These are phyloP conservation scores for Cytospora piceicola DNA, from an alignment of 2,329 filamentous ascomycete genomes.

Conservation along the genomic window DNA sequence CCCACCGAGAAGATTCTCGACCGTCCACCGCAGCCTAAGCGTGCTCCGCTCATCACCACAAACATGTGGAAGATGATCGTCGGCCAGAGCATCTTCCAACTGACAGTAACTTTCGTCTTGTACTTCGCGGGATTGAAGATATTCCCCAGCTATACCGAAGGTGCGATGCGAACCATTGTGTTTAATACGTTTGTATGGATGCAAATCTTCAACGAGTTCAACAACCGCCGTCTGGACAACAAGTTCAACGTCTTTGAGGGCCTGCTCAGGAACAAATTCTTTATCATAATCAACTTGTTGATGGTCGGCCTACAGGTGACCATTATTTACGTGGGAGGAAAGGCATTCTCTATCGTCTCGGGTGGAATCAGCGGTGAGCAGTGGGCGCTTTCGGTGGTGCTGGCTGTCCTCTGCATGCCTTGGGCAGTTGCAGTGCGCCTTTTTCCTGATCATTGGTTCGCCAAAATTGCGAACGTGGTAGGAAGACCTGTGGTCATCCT, in stretches of 20 bases:
- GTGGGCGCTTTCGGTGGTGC: conserved; percentile 29
- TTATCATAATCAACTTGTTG: conserved; percentile 59
- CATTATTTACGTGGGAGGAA: conserved; percentile 61
- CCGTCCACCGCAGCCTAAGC: conserved; percentile 61
- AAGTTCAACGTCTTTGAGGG: conserved; percentile 65
- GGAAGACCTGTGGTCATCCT: conserved; percentile 38
- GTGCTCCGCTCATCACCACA: conserved; percentile 71
- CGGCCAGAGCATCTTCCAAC: conserved; percentile 64
- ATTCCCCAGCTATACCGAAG: conserved; percentile 51
- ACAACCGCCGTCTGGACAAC: conserved; percentile 66
- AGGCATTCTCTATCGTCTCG: conserved; percentile 40
- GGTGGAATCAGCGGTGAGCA: conserved; percentile 24
- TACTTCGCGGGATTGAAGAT: conserved; percentile 64
- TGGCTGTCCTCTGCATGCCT: conserved; percentile 49
- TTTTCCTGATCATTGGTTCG: conserved; percentile 53
- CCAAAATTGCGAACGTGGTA: conserved; percentile 37
- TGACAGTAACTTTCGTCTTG: conserved; percentile 60
- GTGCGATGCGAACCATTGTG: conserved; percentile 58
- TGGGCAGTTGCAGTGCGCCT: conserved; percentile 54
- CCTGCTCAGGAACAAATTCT: conserved; percentile 59
- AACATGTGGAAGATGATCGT: conserved; percentile 72
- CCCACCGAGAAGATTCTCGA: conserved; percentile 61
- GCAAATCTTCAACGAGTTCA: conserved; percentile 73
- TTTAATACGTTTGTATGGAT: conserved; percentile 76
- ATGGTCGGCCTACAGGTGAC: conserved; percentile 62